Evolutionary conservation across 2,329 filamentous ascomycete species (phyloP).

Genomic region (Nannizzia gypsea): DNA sequence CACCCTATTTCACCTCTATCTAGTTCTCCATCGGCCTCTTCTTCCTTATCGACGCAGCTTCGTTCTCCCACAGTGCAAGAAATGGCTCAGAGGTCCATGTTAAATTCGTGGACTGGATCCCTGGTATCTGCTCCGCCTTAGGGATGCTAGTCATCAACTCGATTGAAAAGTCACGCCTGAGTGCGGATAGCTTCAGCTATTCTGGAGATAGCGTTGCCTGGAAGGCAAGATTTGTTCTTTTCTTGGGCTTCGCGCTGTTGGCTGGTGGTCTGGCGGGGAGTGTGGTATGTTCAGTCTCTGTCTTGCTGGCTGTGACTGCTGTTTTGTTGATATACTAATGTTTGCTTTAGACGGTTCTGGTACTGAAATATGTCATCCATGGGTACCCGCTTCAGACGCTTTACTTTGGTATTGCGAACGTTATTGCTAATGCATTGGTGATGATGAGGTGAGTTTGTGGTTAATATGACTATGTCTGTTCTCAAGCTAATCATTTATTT

Average conservation of each 20-base stretch:
- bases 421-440: conserved; percentile 51
- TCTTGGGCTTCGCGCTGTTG: conserved; percentile 57
- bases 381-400: conserved; percentile 49
- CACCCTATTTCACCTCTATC: not conserved
- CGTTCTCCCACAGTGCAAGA: conserved; percentile 49
- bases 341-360: conserved; percentile 45
- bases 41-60: conserved; percentile 54
- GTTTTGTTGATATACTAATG: not conserved
- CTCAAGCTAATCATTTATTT: not conserved
- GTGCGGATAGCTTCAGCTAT: conserved; percentile 54
- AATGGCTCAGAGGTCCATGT: conserved; percentile 53
- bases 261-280: conserved; percentile 56
- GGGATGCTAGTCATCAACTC: conserved; percentile 63
- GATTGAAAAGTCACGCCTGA: conserved; percentile 56
- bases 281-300: conserved; percentile 36
- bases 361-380: conserved; percentile 54
- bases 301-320: not conserved
- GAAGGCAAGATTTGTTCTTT: conserved; percentile 57
- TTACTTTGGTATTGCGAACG: conserved; percentile 57
- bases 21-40: conserved; percentile 61
- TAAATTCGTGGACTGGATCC: conserved; percentile 62
- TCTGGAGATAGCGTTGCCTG: conserved; percentile 55
- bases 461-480: not conserved
- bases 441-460: conserved; percentile 50
- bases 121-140: conserved; percentile 55